Conservation (phyloP, 805 yeast genomes). For the Ogataea trehalophila region DNA sequence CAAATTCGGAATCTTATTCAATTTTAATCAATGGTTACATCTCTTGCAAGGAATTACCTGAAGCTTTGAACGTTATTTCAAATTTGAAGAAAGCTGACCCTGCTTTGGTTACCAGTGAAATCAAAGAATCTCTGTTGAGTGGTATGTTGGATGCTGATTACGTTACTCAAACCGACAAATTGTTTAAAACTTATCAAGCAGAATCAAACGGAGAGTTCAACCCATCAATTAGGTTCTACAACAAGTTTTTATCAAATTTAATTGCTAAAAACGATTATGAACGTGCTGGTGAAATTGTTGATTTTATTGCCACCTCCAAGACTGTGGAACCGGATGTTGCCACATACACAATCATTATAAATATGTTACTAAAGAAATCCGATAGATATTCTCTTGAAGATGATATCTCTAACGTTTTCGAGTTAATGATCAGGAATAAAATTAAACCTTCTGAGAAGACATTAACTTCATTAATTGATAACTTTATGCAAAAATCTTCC, state of each 20-base stretch:
- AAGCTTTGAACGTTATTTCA: constrained; percentile 36
- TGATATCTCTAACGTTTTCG: constrained; percentile 25
- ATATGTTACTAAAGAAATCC: constrained; percentile 44
- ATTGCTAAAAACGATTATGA: constrained; percentile 35
- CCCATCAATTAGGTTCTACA: constrained; percentile 48
- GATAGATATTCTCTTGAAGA: constrained; percentile 35
- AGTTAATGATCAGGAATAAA: constrained; percentile 33
- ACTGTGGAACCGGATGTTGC: constrained; percentile 52
- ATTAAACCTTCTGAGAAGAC: constrained; percentile 41
- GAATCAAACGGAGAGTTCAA: constrained; percentile 26
- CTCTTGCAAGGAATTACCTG: constrained; percentile 34
- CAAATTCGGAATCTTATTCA: constrained; percentile 46
- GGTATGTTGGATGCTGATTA: constrained; percentile 39
- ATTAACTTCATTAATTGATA: constrained; percentile 47
- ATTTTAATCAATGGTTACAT: constrained; percentile 45
- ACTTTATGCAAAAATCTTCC: constrained; percentile 43
- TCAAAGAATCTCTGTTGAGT: constrained; percentile 41
- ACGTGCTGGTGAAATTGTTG: constrained; percentile 45
- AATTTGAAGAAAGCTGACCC: constrained; percentile 30
- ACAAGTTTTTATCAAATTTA: constrained; percentile 42
- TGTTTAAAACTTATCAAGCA: constrained; percentile 21
- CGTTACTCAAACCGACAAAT: constrained; percentile 36
- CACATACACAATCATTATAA: constrained; percentile 57
- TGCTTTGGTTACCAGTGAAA: constrained; percentile 32
- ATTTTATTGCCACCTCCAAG: constrained; percentile 32